phyloP scores from a whole-genome alignment of 2,329 filamentous ascomycete species.

The Aspergillus ochraceoroseus region DNA sequence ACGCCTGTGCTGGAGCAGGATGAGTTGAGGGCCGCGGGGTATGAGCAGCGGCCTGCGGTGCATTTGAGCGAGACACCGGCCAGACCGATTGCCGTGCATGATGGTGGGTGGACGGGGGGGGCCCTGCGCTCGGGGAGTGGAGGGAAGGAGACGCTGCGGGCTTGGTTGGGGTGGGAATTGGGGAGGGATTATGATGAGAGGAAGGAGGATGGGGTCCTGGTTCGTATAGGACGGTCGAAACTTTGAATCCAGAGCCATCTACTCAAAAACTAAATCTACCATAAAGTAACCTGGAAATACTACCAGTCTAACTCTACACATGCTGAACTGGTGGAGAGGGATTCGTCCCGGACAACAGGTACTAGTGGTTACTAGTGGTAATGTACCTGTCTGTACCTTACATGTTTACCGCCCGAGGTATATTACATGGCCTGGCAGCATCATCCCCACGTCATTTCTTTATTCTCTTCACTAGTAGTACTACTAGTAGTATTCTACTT shows the following conservation, averaged over 20 bases:
- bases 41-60: conserved; percentile 45
- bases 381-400: too few species aligned
- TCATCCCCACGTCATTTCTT: too few species aligned
- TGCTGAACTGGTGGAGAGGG: conserved; percentile 7
- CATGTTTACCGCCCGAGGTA: too few species aligned
- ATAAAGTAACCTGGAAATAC: conserved; percentile 7
- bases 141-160: conserved; percentile 62
- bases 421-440: too few species aligned
- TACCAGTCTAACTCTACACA: conserved; percentile 9
- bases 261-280: too few species aligned
- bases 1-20: conserved; percentile 75
- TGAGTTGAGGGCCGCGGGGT: conserved; percentile 62
- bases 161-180: conserved; percentile 73
- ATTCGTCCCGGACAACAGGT: conserved; percentile 5
- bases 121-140: conserved; percentile 63
- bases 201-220: conserved; percentile 57
- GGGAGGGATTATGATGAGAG: conserved; percentile 65
- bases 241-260: too few species aligned
- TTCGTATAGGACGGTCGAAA: conserved; percentile 42
- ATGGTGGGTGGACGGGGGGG: conserved; percentile 63
- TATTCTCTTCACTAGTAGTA: too few species aligned
- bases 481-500: too few species aligned
- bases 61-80: conserved; percentile 63
- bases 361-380: conserved; percentile 1
- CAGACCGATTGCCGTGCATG: conserved; percentile 52